phyloP scores from a whole-genome alignment of 2,329 filamentous ascomycete species.

The Pseudocercospora eumusae region DNA sequence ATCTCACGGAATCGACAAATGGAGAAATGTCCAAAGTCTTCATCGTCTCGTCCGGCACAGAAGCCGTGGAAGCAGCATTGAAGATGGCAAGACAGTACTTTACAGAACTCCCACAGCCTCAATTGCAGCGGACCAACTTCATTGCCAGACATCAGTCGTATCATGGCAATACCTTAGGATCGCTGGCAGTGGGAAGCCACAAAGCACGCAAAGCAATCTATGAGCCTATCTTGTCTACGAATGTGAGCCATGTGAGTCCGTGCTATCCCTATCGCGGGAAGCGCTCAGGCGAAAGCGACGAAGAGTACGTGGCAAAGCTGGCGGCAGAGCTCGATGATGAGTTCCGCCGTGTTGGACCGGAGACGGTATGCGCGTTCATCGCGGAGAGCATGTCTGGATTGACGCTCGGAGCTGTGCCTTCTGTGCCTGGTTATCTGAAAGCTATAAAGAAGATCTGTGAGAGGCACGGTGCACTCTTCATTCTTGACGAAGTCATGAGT shows the following conservation, averaged over 20 bases:
- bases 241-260: constrained; percentile 35
- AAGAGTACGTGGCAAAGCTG: constrained; percentile 46
- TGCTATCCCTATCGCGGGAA: constrained; percentile 44
- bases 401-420: constrained; percentile 51
- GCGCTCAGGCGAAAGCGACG: constrained; percentile 42
- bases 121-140: constrained; percentile 45
- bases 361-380: constrained; percentile 53
- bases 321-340: constrained; percentile 52
- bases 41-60: constrained; percentile 54
- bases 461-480: constrained; percentile 57
- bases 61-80: constrained; percentile 52
- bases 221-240: constrained; percentile 37
- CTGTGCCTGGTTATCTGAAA: constrained; percentile 57
- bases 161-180: constrained; percentile 55
- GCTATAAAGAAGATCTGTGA: constrained; percentile 57
- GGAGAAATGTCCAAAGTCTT: constrained; percentile 56
- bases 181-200: constrained; percentile 47
- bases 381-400: constrained; percentile 55
- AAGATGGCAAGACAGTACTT: constrained; percentile 55
- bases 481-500: constrained; percentile 54
- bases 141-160: constrained; percentile 52
- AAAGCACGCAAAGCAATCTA: constrained; percentile 41
- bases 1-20: constrained; percentile 51
- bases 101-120: constrained; percentile 47
- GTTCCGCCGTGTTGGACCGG: constrained; percentile 49